These are phyloP conservation scores for Geotrichum reessii DNA, from an alignment of 1,139 yeast genomes.

Conservation along the genomic window DNA sequence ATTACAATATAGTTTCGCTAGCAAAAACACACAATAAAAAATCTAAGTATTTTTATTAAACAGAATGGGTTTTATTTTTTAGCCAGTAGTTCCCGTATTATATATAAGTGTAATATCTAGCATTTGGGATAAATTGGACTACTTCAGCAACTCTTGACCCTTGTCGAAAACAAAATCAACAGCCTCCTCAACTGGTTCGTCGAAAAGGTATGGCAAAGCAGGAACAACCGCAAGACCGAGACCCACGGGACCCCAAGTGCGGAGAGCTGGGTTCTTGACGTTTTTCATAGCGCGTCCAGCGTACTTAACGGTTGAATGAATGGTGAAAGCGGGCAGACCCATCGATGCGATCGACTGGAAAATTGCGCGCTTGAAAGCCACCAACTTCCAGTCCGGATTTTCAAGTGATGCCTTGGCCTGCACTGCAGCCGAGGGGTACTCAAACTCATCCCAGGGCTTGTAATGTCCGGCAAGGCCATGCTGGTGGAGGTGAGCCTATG, in stretches of 20 bases:
- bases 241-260: slow-evolving; percentile 71
- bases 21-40: background rate
- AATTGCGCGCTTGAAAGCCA: slow-evolving; percentile 62
- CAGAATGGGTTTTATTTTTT: no score
- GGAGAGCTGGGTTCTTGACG: slow-evolving; percentile 47
- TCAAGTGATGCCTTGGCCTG: slow-evolving; percentile 38
- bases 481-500: slow-evolving; percentile 50
- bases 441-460: slow-evolving; percentile 60
- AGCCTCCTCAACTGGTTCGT: slow-evolving; percentile 73
- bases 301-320: slow-evolving; percentile 71
- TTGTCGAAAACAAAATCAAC: slow-evolving; percentile 60
- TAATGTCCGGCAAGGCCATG: slow-evolving; percentile 66
- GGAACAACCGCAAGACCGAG: slow-evolving; percentile 76
- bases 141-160: slow-evolving; percentile 40
- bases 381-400: slow-evolving; percentile 57
- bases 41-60: no score
- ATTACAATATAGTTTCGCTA: background rate
- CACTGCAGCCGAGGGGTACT: slow-evolving; percentile 32
- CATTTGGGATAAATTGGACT: background rate
- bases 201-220: slow-evolving; percentile 68
- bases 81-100: no score
- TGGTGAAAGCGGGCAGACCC: slow-evolving; percentile 85
- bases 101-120: background rate
- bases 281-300: slow-evolving; percentile 49
- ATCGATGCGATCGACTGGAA: slow-evolving; percentile 79